Evolutionary conservation across 345 rosid species (phyloP).

Genomic region (Camelina neglecta): DNA sequence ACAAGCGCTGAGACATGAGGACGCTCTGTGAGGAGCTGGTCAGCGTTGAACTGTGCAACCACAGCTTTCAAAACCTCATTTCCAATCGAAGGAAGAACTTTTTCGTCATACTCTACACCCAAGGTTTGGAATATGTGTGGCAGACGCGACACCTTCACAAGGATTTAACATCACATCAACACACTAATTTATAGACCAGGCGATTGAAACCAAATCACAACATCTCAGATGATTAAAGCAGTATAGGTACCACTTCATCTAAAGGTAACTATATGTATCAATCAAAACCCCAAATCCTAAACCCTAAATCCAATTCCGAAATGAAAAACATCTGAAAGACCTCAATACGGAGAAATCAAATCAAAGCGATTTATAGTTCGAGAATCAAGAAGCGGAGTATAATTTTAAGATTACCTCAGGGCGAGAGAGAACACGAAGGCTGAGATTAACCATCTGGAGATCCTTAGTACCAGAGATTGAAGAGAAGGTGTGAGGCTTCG

Average conservation of each 20-base stretch:
- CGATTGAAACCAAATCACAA: neutral
- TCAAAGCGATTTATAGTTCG: neutral
- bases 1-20: constrained; percentile 93
- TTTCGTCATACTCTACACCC: constrained; percentile 97
- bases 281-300: neutral
- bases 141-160: constrained; percentile 60
- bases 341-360: neutral
- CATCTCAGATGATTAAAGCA: neutral
- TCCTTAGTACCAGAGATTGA: constrained; percentile 96
- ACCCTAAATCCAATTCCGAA: constrained; percentile 4
- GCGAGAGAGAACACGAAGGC: constrained; percentile 95
- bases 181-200: neutral
- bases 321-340: neutral
- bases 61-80: constrained; percentile 96
- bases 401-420: constrained; percentile 57
- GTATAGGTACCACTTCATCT: neutral
- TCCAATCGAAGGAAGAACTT: constrained; percentile 98
- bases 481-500: constrained; percentile 94
- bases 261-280: no score
- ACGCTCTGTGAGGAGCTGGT: constrained; percentile 98
- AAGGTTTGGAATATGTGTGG: constrained; percentile 86
- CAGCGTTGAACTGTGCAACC: constrained; percentile 98
- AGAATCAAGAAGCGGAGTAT: neutral
- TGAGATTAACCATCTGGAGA: constrained; percentile 98
- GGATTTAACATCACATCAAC: constrained; percentile 12